Evolutionary conservation across 2,329 filamentous ascomycete genomes (phyloP).

Genomic region (Cladosporium sp.): DNA sequence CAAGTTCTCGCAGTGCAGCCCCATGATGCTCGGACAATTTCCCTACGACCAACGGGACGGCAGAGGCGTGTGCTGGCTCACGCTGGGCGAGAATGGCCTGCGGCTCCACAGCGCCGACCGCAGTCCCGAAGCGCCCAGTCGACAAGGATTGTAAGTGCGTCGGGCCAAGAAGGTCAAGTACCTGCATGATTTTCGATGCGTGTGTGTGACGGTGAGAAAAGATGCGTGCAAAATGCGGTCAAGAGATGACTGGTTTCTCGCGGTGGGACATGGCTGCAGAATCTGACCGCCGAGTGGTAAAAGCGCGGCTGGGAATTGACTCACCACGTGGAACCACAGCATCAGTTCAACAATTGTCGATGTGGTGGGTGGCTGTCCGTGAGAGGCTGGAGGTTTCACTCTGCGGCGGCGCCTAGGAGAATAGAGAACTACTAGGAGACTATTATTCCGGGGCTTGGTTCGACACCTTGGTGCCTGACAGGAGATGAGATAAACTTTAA

Average conservation of each 20-base stretch:
- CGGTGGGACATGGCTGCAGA: no score
- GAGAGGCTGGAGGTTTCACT: constrained; percentile 12
- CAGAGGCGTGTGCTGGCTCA: constrained; percentile 9
- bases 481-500: background rate
- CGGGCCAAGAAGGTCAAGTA: background rate
- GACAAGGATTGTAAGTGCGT: background rate
- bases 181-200: background rate
- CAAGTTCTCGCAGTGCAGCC: background rate
- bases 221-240: no score
- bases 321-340: background rate
- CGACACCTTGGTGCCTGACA: no score
- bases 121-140: background rate
- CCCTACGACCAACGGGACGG: constrained; percentile 8
- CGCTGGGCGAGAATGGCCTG: constrained; percentile 6
- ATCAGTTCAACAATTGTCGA: background rate
- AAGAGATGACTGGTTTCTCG: no score
- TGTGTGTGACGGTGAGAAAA: background rate
- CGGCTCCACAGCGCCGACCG: constrained; percentile 8
- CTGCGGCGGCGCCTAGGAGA: background rate
- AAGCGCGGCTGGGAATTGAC: background rate
- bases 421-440: no score
- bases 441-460: no score
- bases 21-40: constrained; percentile 12
- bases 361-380: constrained; percentile 7
- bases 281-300: background rate